These are phyloP conservation scores for Debaryomyces prosopidis DNA, from an alignment of 805 yeast species.

Conservation along the genomic window DNA sequence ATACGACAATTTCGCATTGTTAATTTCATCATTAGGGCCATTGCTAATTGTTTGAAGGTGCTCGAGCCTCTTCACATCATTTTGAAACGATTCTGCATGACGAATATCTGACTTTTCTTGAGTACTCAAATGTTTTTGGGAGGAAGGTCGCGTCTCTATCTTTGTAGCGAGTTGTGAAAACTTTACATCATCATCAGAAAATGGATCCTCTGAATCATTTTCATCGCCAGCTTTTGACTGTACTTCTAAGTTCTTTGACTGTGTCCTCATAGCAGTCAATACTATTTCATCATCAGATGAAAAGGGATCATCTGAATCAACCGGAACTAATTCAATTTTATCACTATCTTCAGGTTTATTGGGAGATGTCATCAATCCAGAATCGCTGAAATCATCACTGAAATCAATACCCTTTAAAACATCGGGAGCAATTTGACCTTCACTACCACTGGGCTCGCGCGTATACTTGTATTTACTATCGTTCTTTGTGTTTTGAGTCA, in stretches of 20 bases:
- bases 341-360: neutral
- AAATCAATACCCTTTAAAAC: conserved; percentile 10
- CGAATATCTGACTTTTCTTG: conserved; percentile 1
- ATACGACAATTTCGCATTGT: conserved; percentile 42
- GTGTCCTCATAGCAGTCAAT: neutral
- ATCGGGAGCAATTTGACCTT: neutral
- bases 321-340: neutral
- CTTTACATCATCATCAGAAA: conserved; percentile 6
- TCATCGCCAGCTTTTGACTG: neutral
- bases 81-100: conserved; percentile 9
- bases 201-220: conserved; percentile 20
- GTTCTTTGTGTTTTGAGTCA: neutral
- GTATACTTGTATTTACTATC: too few relatives aligned
- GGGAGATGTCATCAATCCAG: conserved; percentile 2
- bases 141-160: neutral
- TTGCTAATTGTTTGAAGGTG: conserved; percentile 4
- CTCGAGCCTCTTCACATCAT: conserved; percentile 12
- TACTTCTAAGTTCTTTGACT: neutral
- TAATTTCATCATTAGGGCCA: conserved; percentile 1
- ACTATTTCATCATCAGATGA: conserved; percentile 10
- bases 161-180: neutral
- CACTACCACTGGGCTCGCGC: neutral
- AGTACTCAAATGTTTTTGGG: conserved; percentile 13
- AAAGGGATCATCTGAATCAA: conserved; percentile 26
- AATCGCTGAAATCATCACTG: conserved; percentile 15